phyloP scores from a whole-genome alignment of 345 rosid species.

The Euclidium syriacum region DNA sequence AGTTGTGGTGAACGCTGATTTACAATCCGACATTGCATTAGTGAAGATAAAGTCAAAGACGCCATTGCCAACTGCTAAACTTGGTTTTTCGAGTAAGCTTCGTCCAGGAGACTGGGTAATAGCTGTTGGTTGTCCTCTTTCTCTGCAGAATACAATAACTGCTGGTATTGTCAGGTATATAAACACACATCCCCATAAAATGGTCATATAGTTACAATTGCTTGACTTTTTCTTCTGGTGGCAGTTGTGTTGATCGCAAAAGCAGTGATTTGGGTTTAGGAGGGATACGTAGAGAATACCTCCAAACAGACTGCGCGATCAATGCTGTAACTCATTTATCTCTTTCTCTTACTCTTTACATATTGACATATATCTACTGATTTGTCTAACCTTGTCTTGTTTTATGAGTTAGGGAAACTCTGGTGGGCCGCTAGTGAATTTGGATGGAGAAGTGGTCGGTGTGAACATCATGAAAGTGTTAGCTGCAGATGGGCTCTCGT shows the following conservation, averaged over 20 bases:
- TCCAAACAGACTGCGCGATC: slow-evolving; percentile 89
- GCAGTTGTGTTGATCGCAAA: slow-evolving; percentile 87
- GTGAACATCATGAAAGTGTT: slow-evolving; percentile 78
- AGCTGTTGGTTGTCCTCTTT: slow-evolving; percentile 92
- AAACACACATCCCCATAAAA: not conserved
- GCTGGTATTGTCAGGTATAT: slow-evolving; percentile 88
- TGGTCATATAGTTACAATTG: not conserved
- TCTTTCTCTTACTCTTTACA: not conserved
- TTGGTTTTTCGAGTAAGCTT: slow-evolving; percentile 80
- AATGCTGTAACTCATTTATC: slow-evolving; percentile 48
- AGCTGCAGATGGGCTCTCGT: slow-evolving; percentile 77
- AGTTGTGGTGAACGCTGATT: slow-evolving; percentile 66
- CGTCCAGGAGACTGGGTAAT: slow-evolving; percentile 97
- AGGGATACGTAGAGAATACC: slow-evolving; percentile 78
- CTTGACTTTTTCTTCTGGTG: slow-evolving; percentile 11
- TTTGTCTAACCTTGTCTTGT: not conserved
- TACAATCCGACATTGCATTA: slow-evolving; percentile 92
- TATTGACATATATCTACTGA: not conserved
- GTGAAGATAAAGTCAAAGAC: slow-evolving; percentile 77
- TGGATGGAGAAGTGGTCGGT: slow-evolving; percentile 90
- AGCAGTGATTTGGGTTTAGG: slow-evolving; percentile 92
- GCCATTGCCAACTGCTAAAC: slow-evolving; percentile 75
- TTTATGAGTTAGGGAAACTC: slow-evolving; percentile 70
- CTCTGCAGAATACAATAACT: slow-evolving; percentile 87
- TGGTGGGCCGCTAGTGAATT: slow-evolving; percentile 90